Percentiles rank a stretch among this genome's conserved stretches.
Evolutionary conservation across 225 moss, liverwort and hornwort species (phyloP).

Genomic region (Sphagnum tenellum): DNA sequence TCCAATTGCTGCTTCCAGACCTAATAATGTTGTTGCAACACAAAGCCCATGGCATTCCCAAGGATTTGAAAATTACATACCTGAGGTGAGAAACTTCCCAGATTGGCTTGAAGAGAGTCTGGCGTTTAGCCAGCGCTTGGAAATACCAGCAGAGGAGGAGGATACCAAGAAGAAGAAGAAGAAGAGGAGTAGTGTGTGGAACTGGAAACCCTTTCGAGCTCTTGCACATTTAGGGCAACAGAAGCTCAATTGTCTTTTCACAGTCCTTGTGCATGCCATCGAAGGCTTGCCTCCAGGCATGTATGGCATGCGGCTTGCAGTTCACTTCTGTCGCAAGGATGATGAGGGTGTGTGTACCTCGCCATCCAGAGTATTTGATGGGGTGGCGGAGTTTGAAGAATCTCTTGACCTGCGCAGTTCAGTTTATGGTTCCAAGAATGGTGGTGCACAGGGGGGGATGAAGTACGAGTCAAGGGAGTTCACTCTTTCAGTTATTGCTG

Average conservation of each 20-base stretch:
- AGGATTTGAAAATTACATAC: slow-evolving; percentile 49
- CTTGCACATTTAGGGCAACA: slow-evolving; percentile 73
- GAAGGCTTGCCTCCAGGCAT: slow-evolving; percentile 74
- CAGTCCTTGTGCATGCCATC: slow-evolving; percentile 71
- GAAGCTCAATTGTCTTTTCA: slow-evolving; percentile 72
- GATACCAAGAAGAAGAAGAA: too few relatives aligned
- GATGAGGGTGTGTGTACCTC: slow-evolving; percentile 52
- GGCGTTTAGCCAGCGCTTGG: slow-evolving; percentile 69
- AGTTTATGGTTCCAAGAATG: slow-evolving; percentile 58
- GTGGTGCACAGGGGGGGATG: slow-evolving; percentile 31
- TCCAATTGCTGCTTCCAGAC: slow-evolving; percentile 11
- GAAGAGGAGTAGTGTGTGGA: slow-evolving; percentile 89
- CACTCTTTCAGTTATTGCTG: slow-evolving; percentile 64
- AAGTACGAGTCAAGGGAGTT: slow-evolving; percentile 83
- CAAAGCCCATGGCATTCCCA: slow-evolving; percentile 75
- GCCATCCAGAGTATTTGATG: slow-evolving; percentile 71
- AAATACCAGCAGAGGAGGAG: slow-evolving; percentile 40
- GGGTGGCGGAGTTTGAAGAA: slow-evolving; percentile 78
- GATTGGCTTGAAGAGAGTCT: slow-evolving; percentile 65
- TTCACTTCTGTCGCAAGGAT: slow-evolving; percentile 67
- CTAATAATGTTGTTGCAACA: slow-evolving; percentile 6
- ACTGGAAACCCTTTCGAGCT: slow-evolving; percentile 85
- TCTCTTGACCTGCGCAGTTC: slow-evolving; percentile 59
- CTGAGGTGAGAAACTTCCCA: slow-evolving; percentile 48
- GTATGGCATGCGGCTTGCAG: slow-evolving; percentile 78